Conservation (phyloP, 768 basidiomycete species). For the Agrocybe pediades region DNA sequence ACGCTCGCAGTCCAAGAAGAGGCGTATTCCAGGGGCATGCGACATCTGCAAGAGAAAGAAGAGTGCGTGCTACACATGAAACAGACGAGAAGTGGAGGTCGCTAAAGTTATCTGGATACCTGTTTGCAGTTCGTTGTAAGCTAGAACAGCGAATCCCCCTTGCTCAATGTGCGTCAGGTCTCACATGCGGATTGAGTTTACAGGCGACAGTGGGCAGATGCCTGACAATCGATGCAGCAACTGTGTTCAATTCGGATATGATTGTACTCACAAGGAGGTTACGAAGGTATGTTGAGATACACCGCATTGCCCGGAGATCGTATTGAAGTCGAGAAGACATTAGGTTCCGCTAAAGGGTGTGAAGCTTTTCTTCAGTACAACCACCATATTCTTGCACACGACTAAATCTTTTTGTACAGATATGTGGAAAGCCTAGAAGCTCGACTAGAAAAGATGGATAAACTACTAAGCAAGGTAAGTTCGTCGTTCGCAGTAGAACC, state of each 20-base stretch:
- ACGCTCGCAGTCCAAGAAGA: constrained; percentile 43
- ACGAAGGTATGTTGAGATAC: constrained; percentile 52
- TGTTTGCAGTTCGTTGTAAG: constrained; percentile 36
- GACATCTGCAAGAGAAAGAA: constrained; percentile 78
- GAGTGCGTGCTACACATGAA: constrained; percentile 36
- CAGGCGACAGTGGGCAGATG: constrained; percentile 72
- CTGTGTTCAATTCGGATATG: constrained; percentile 55
- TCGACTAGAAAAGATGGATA: constrained; percentile 67
- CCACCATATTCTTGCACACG: neutral
- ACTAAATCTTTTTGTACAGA: constrained; percentile 31
- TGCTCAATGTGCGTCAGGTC: neutral
- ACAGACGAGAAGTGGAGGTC: neutral
- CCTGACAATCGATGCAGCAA: constrained; percentile 64
- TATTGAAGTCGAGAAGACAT: constrained; percentile 32
- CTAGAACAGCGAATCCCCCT: neutral
- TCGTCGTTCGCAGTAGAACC: neutral
- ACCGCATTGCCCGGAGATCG: constrained; percentile 1
- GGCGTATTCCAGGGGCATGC: constrained; percentile 70
- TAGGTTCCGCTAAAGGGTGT: constrained; percentile 68
- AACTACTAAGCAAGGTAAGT: constrained; percentile 52
- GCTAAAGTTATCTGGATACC: neutral
- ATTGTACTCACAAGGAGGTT: constrained; percentile 70
- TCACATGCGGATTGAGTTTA: constrained; percentile 14
- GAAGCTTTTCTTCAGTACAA: constrained; percentile 7
- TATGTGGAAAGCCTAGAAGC: constrained; percentile 47